Conservation (phyloP, 2,329 filamentous ascomycete genomes). For the Blastomyces emzantsi region DNA sequence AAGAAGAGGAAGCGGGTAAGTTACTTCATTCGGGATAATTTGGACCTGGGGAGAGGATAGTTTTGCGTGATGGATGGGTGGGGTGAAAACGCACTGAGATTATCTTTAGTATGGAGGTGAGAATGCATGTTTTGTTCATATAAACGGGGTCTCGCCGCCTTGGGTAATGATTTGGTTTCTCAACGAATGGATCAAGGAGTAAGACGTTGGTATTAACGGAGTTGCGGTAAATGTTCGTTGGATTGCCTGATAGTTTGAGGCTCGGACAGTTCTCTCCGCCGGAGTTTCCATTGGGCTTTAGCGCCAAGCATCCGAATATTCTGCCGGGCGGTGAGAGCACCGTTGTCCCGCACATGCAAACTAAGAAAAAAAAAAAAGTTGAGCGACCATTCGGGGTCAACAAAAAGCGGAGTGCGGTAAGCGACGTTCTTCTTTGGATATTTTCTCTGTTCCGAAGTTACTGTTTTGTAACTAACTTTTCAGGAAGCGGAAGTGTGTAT, state of each 20-base stretch:
- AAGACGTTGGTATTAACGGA: not conserved
- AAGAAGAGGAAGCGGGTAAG: not conserved
- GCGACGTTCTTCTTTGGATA: not conserved
- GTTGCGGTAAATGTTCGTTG: not conserved
- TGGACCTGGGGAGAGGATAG: not conserved
- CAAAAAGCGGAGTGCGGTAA: not conserved
- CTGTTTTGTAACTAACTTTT: not conserved
- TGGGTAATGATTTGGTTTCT: not conserved
- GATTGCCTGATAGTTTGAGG: too few relatives aligned
- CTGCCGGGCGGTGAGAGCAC: constrained; percentile 26
- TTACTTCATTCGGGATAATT: constrained; percentile 9
- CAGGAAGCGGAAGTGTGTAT: not conserved
- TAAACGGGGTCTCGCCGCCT: not conserved
- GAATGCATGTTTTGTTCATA: constrained; percentile 68
- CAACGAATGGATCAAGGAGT: not conserved
- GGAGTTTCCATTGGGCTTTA: constrained; percentile 1
- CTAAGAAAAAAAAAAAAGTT: constrained; percentile 6
- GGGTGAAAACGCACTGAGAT: constrained; percentile 55
- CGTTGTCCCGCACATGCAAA: constrained; percentile 6
- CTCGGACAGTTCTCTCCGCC: too few relatives aligned
- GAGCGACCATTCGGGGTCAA: not conserved
- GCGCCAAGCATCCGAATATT: constrained; percentile 14
- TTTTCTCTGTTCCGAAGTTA: not conserved
- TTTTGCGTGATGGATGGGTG: constrained; percentile 2
- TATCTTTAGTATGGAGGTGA: constrained; percentile 88